Conservation (phyloP, 2,329 filamentous ascomycete species). For the Colletotrichum scovillei region DNA sequence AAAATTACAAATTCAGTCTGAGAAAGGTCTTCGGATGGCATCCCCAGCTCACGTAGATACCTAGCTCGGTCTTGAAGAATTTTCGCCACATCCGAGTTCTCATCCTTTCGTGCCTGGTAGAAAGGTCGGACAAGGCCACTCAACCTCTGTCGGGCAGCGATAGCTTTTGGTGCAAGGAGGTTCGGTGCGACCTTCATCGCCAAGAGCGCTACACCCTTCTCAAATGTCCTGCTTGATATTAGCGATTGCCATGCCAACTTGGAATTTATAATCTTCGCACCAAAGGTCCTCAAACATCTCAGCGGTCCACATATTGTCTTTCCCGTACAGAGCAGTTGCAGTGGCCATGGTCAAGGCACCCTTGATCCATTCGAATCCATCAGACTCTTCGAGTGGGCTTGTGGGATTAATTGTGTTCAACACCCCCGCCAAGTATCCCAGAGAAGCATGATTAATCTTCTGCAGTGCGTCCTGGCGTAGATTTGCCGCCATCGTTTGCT, state of each 20-base stretch:
- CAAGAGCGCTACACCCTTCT: conserved; percentile 42
- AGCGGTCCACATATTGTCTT: conserved; percentile 47
- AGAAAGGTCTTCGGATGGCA: conserved; percentile 41
- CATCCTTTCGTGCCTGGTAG: conserved; percentile 42
- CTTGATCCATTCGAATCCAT: conserved; percentile 52
- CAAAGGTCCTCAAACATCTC: conserved; percentile 48
- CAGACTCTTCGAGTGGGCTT: conserved; percentile 40
- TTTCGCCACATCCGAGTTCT: conserved; percentile 41
- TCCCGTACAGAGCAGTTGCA: conserved; percentile 53
- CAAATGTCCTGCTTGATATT: conserved; percentile 36
- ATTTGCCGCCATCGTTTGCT: conserved; percentile 48
- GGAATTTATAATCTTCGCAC: conserved; percentile 38
- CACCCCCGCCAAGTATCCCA: conserved; percentile 45
- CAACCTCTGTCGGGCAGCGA: conserved; percentile 38
- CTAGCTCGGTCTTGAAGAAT: conserved; percentile 43
- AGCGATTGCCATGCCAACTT: neutral
- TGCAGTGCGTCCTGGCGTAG: conserved; percentile 46
- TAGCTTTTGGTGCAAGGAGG: conserved; percentile 40
- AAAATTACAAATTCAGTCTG: conserved; percentile 46
- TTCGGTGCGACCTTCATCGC: conserved; percentile 43
- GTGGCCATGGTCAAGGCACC: conserved; percentile 51
- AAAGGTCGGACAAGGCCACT: conserved; percentile 43
- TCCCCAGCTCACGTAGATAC: conserved; percentile 43
- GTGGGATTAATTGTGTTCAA: conserved; percentile 41
- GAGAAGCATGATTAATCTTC: conserved; percentile 48